phyloP scores from a whole-genome alignment of 306 rosid species.

The Dalbergia cochinchinensis region DNA sequence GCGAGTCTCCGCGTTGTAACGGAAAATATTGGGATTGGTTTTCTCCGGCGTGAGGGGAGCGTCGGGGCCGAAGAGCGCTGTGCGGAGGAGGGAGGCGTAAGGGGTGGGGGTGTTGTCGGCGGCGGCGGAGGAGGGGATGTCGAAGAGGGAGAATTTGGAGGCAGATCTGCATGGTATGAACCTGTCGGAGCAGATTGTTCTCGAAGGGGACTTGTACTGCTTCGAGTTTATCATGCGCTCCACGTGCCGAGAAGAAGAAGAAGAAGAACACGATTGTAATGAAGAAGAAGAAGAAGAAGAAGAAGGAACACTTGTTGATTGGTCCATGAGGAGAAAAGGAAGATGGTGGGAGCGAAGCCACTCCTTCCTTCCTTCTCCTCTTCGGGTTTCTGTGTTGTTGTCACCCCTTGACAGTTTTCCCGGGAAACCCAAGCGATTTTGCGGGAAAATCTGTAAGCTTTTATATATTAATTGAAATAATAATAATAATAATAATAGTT shows the following conservation, averaged over 20 bases:
- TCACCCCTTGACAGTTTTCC: conserved; percentile 45
- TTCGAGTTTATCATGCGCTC: conserved; percentile 71
- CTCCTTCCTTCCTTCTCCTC: neutral
- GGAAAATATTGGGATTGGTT: conserved; percentile 71
- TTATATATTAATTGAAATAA: too few relatives aligned
- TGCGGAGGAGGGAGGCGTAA: conserved; percentile 64
- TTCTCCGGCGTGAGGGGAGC: conserved; percentile 75
- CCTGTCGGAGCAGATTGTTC: conserved; percentile 82
- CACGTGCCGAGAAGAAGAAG: conserved; percentile 52
- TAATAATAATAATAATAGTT: too few relatives aligned
- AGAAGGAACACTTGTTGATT: neutral
- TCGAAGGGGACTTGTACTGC: conserved; percentile 68
- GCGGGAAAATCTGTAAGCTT: neutral
- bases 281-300: neutral
- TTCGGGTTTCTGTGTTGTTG: neutral
- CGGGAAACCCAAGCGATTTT: conserved; percentile 50
- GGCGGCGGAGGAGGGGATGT: conserved; percentile 40
- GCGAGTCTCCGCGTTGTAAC: conserved; percentile 82
- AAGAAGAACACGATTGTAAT: conserved; percentile 4
- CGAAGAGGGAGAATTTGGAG: conserved; percentile 78
- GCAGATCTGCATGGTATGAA: conserved; percentile 89
- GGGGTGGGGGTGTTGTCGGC: conserved; percentile 53
- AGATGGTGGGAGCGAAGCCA: neutral
- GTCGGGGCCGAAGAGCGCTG: conserved; percentile 69
- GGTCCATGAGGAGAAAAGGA: neutral